Evolutionary conservation across 805 yeast species (phyloP).

Genomic region (Cyberlindnera sargentensis): DNA sequence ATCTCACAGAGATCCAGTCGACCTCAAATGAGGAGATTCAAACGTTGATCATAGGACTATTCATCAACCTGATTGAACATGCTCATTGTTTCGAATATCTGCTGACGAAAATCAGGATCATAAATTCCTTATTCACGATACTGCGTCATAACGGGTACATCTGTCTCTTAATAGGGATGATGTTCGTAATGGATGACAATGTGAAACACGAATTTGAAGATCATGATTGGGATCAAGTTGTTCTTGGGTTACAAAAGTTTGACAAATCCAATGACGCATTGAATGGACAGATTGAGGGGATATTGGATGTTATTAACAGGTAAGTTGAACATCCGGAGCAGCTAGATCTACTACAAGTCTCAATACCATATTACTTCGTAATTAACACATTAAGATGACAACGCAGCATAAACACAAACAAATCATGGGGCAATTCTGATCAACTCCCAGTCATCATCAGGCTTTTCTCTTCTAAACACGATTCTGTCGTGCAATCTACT

Average conservation of each 20-base stretch:
- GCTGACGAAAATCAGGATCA: no score
- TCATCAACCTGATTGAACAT: constrained; percentile 17
- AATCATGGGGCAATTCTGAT: constrained; percentile 64
- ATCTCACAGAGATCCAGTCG: neutral
- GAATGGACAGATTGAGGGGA: constrained; percentile 9
- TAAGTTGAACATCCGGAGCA: no score
- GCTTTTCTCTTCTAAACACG: constrained; percentile 53
- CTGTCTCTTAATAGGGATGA: no score
- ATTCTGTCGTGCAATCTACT: constrained; percentile 89
- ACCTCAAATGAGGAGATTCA: constrained; percentile 9
- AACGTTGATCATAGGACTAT: constrained; percentile 16
- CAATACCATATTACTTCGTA: no score
- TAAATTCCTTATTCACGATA: no score
- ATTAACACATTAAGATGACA: no score
- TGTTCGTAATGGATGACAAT: no score
- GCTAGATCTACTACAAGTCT: no score
- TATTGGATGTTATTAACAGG: constrained; percentile 4
- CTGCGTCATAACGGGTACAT: no score
- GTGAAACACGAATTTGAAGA: constrained; percentile 8
- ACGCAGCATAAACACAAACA: neutral
- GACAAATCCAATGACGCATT: constrained; percentile 11
- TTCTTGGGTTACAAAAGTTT: constrained; percentile 13
- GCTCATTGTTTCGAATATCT: neutral
- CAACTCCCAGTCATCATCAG: constrained; percentile 50
- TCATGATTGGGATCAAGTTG: constrained; percentile 10